These are phyloP conservation scores for Claviceps spartinae DNA, from an alignment of 2,329 filamentous ascomycete genomes.

Conservation along the genomic window DNA sequence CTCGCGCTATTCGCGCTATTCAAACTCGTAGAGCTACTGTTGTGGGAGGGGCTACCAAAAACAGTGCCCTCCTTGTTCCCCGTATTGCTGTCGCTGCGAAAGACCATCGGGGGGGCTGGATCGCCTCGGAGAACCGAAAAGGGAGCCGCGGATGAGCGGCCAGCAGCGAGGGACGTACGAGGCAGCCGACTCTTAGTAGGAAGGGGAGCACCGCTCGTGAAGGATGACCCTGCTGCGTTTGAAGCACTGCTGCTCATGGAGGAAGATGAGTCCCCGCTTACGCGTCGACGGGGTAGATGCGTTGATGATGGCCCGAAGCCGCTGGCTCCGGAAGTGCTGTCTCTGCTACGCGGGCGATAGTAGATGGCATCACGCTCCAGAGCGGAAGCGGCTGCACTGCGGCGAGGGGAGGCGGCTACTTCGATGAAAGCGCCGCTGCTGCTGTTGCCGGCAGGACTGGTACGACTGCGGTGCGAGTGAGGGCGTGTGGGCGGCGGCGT, in stretches of 20 bases:
- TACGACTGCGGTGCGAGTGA: constrained; percentile 20
- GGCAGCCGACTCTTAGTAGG: constrained; percentile 25
- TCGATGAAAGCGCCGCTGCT: constrained; percentile 31
- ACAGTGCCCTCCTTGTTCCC: constrained; percentile 26
- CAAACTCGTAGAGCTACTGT: neutral
- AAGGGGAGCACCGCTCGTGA: neutral
- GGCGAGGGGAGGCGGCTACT: constrained; percentile 35
- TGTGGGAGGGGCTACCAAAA: neutral
- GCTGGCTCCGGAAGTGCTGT: constrained; percentile 13
- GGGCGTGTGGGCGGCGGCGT: too few relatives aligned
- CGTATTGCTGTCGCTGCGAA: constrained; percentile 25
- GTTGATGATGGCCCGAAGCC: constrained; percentile 13
- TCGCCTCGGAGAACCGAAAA: constrained; percentile 8
- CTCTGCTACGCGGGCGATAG: constrained; percentile 29
- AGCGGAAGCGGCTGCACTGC: constrained; percentile 16
- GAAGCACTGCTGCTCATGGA: constrained; percentile 10
- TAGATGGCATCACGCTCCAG: constrained; percentile 28
- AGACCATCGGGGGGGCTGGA: constrained; percentile 16
- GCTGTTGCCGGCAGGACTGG: constrained; percentile 15
- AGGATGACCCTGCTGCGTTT: constrained; percentile 1
- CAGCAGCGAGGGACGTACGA: constrained; percentile 22
- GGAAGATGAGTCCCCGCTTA: constrained; percentile 26
- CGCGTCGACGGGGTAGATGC: constrained; percentile 25
- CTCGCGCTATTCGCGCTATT: neutral
- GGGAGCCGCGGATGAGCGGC: constrained; percentile 12